These are phyloP conservation scores for Microbotryomycetes sp. DNA, from an alignment of 1,284 basidiomycete species.

Conservation along the genomic window DNA sequence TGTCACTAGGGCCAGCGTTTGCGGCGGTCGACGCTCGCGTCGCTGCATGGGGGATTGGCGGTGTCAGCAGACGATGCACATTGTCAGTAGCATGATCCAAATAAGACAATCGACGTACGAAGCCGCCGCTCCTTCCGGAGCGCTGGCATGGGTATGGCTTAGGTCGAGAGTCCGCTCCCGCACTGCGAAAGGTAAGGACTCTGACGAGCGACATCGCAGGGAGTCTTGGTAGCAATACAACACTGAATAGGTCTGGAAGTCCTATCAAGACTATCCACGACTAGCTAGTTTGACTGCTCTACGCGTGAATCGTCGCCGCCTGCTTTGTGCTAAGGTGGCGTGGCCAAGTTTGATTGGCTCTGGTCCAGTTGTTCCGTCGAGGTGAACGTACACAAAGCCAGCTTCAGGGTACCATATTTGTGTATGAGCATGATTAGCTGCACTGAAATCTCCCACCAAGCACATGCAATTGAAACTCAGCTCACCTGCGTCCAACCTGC, in stretches of 20 bases:
- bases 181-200: too few relatives aligned
- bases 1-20: slow-evolving; percentile 45
- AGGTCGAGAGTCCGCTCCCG: too few relatives aligned
- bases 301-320: slow-evolving; percentile 1
- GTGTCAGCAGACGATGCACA: not conserved
- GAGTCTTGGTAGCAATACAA: too few relatives aligned
- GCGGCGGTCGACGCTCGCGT: slow-evolving; percentile 45
- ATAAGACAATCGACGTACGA: slow-evolving; percentile 5
- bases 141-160: not conserved
- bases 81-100: not conserved
- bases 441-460: too few relatives aligned
- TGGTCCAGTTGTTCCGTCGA: not conserved
- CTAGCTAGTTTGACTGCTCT: slow-evolving; percentile 5
- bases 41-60: slow-evolving; percentile 39
- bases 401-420: too few relatives aligned
- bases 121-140: slow-evolving; percentile 27
- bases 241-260: too few relatives aligned
- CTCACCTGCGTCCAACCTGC: slow-evolving; percentile 5
- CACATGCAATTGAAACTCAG: too few relatives aligned
- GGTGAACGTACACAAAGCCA: not conserved
- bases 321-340: not conserved
- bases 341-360: not conserved
- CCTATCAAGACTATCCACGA: too few relatives aligned
- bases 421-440: too few relatives aligned
- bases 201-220: too few relatives aligned